Conservation (phyloP, 1,284 basidiomycete genomes). For the Golubevia sp. region DNA sequence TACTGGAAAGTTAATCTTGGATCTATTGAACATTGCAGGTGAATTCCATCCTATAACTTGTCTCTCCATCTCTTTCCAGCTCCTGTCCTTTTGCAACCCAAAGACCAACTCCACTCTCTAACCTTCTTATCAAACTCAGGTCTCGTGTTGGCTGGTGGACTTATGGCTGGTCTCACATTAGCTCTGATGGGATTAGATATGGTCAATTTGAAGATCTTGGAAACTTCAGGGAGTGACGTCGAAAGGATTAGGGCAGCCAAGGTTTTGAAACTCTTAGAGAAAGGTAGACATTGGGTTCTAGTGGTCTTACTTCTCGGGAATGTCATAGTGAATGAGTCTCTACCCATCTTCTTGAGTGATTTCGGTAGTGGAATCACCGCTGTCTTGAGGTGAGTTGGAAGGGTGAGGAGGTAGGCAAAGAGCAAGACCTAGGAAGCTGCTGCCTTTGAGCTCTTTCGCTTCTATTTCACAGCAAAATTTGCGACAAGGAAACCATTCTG, state of each 20-base stretch:
- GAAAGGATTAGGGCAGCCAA: conserved; percentile 63
- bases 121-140: no score
- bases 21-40: conserved; percentile 12
- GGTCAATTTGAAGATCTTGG: conserved; percentile 83
- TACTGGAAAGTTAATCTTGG: background rate
- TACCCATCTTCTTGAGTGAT: conserved; percentile 61
- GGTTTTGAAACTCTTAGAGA: conserved; percentile 71
- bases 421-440: background rate
- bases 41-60: no score
- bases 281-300: conserved; percentile 90
- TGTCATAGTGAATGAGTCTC: conserved; percentile 72
- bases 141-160: conserved; percentile 61
- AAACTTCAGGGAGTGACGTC: conserved; percentile 75
- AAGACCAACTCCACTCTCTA: no score
- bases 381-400: no score
- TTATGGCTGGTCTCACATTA: conserved; percentile 73
- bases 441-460: background rate
- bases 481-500: conserved; percentile 1
- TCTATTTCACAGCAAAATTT: background rate
- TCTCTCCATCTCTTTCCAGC: no score
- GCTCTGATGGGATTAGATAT: conserved; percentile 94
- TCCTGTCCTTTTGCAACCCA: no score
- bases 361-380: conserved; percentile 53
- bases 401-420: no score
- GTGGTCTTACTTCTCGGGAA: conserved; percentile 83